These are phyloP conservation scores for Hortaea sp. DNA, from an alignment of 2,329 filamentous ascomycete genomes.

Conservation along the genomic window DNA sequence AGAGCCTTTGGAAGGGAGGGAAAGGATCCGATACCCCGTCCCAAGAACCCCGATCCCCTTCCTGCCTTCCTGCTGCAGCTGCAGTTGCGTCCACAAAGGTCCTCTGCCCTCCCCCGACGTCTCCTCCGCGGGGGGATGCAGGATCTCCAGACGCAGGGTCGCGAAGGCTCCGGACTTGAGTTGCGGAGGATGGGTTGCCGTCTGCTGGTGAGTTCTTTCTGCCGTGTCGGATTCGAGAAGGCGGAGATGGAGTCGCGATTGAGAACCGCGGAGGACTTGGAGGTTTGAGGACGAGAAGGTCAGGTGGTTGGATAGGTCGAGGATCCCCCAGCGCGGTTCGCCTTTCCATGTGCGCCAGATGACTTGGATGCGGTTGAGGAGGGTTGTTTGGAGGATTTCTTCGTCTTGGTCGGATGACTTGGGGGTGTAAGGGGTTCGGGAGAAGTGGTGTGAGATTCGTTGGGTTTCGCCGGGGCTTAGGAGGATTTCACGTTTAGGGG, in stretches of 20 bases:
- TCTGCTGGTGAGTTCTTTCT: neutral
- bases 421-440: no score
- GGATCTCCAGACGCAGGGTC: neutral
- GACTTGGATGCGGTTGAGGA: slow-evolving; percentile 1
- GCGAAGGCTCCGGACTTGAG: neutral
- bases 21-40: neutral
- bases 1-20: neutral
- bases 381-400: neutral
- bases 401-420: no score
- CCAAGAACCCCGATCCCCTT: neutral
- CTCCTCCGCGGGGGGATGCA: neutral
- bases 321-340: neutral
- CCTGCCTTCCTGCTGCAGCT: neutral
- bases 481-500: neutral
- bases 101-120: neutral
- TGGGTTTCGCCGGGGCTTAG: neutral
- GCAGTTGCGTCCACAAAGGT: slow-evolving; percentile 1
- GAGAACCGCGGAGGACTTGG: slow-evolving; percentile 1
- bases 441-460: neutral
- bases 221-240: no score
- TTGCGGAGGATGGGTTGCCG: no score
- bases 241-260: neutral
- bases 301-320: slow-evolving; percentile 1
- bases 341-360: slow-evolving; percentile 3
- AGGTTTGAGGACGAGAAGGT: neutral